Base-by-base conservation (phyloP, 2,329 filamentous ascomycete species). In the Plenodomus lindquistii region DNA sequence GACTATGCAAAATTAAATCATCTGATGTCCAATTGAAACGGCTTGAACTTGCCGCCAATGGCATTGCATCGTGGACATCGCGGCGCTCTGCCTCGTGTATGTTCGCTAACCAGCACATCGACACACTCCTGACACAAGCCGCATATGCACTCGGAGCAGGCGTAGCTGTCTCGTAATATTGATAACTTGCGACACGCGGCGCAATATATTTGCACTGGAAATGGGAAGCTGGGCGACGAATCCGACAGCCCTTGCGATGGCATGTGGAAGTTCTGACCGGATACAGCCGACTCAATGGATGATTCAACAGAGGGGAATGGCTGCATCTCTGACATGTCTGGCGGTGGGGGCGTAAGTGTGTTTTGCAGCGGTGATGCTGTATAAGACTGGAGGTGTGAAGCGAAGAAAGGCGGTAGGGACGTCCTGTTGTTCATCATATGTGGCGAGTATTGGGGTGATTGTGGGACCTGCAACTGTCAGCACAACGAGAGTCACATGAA, bases 71-170 rank as follows among this genome's bases (percentile, higher is more conserved):
- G 81, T 48, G 89, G 89, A 75, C 89, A 94, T 69, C 88, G 71
- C 37, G 74, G 89, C 63, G 87, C 83, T 53, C 87, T 77, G 11
- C 88, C 87, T 42, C 87, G 67, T 24, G 67, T 85, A 69, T 91
- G 87, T 69, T 91, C 88, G 60, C 82, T 83, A 73, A 90, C 85
- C 46, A 93, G 78, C 27, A 89, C 84, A 63, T 91, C 87, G 48
- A 97, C 91, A 65, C 93, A 97, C 50, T 91, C 85, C 55, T 87
- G 85, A 72, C 94, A 97, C 41, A 97, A 82, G 15, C 92, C 93
- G 69, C 91, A 96, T 55, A 97, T 96, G 71, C 94, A 97, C 72
- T 97, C 92, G 1, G 92, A 96, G 71, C 93, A 97, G 18, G 93
- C 93, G 67, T 91, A 97, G 27, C 90, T 94, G 63, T 93, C 88